These are phyloP conservation scores for Picochlorum costavermella DNA, from an alignment of 139 green algal species.

Conservation along the genomic window DNA sequence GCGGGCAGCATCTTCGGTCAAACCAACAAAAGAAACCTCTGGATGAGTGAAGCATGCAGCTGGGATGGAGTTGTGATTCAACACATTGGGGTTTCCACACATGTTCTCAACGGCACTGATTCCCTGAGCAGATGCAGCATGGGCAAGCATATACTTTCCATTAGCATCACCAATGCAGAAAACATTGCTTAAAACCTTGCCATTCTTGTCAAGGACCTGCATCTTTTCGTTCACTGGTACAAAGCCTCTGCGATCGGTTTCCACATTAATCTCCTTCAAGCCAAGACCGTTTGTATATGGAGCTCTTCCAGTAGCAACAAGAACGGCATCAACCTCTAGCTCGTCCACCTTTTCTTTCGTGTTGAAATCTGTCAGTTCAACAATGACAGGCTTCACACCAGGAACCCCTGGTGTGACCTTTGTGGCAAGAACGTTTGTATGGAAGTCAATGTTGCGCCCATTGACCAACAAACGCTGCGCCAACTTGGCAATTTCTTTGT, in stretches of 20 bases:
- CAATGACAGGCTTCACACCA: conserved; percentile 87
- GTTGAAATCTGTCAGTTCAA: conserved; percentile 98
- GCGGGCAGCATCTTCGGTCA: conserved; percentile 87
- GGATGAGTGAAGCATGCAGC: conserved; percentile 99
- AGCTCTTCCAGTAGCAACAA: conserved; percentile 89
- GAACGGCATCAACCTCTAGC: conserved; percentile 85
- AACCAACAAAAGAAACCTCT: conserved; percentile 92
- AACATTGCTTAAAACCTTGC: conserved; percentile 65
- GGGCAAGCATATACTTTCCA: conserved; percentile 90
- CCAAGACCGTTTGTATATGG: conserved; percentile 84
- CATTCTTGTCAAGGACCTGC: conserved; percentile 63
- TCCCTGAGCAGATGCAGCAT: conserved; percentile 74
- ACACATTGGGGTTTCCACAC: conserved; percentile 66
- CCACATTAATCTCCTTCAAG: conserved; percentile 60
- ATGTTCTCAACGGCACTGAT: conserved; percentile 96
- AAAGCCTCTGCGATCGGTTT: conserved; percentile 86
- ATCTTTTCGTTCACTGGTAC: conserved; percentile 93
- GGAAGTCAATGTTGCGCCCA: conserved; percentile 89
- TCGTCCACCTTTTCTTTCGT: conserved; percentile 93
- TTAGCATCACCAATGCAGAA: conserved; percentile 99
- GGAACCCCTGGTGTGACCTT: conserved; percentile 73
- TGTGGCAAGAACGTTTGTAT: conserved; percentile 81
- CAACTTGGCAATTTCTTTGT: conserved; percentile 89
- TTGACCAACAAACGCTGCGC: conserved; percentile 90
- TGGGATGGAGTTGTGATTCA: conserved; percentile 90